Base-by-base conservation (phyloP, 2,329 filamentous ascomycete species). In the Ophiostoma novo-ulmi region DNA sequence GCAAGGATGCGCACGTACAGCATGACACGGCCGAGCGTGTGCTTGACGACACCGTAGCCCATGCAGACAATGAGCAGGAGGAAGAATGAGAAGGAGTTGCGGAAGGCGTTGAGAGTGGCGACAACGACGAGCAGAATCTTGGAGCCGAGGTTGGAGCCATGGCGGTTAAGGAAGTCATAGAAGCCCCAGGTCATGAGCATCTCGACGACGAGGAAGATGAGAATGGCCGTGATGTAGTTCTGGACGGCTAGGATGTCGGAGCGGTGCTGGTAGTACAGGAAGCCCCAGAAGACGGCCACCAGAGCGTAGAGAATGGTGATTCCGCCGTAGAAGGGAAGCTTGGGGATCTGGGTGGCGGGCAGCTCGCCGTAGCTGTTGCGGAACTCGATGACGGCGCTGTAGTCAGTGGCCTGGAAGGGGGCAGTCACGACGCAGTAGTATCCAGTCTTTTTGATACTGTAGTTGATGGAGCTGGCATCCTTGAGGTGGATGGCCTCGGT, bases 101-200 rank as follows among this genome's bases (percentile, higher is more conserved):
- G 88, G 70, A 90, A 94, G 5, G 95, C 95, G 78, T 97, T 98
- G 64, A 99, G 85, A 35, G 98, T 85, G 52, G 93, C 93, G n/a
- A 97, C 94, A 35, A 97, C 82, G 22, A 97, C 88, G 81, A 99
- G 91, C 71, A 98, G 84, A 6, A 90, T 91, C 79, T 96, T 97
- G 71, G 93, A 89, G 64, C 92, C 89, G 2, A 90, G 79, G 77
- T 93, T 97, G 69, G 92, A 88, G 58, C 95, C 95, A 77, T 97
- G 88, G 55, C 91, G 87, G 79, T 99, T 99, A 78, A 97, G 88
- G 79, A 92, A 98, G 81, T 99, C 95, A 79, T 98, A 99, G 82
- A 97, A 99, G 63, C 93, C 93, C 95, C 95, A 99, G 1, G 95
- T 99, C 87, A 98, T 94, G 77, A 98, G 84, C 89, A 98, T 97